Conservation (phyloP, 2,329 filamentous ascomycete species). For the Colletotrichum sp. region DNA sequence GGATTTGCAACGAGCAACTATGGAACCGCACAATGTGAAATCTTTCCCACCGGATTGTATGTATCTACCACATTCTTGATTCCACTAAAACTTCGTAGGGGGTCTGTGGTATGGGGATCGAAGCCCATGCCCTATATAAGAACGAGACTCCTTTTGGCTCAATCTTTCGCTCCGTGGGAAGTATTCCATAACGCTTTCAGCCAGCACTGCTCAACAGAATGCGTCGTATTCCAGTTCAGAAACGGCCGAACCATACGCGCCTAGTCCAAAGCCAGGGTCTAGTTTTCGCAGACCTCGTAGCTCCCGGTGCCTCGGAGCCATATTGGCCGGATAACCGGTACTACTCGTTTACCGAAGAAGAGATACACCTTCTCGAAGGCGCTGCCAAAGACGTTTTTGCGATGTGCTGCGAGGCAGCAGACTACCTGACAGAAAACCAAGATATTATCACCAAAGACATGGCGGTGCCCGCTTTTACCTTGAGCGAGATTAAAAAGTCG, state of each 20-base stretch:
- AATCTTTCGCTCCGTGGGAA: background rate
- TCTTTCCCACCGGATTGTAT: background rate
- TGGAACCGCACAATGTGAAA: background rate
- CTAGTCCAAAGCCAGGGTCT: conserved; percentile 2
- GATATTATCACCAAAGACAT: background rate
- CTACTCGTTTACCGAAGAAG: background rate
- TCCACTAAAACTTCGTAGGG: background rate
- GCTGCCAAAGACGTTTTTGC: background rate
- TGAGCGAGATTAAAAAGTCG: background rate
- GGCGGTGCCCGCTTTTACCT: background rate
- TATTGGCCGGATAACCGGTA: conserved; percentile 6
- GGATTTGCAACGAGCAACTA: background rate
- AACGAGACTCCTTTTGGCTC: background rate
- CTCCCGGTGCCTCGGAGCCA: background rate
- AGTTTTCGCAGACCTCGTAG: background rate
- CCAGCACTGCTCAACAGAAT: background rate
- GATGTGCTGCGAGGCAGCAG: conserved; percentile 2
- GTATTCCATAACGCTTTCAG: background rate
- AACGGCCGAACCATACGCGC: background rate
- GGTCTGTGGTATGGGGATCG: background rate
- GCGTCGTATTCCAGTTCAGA: background rate
- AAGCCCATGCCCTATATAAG: background rate
- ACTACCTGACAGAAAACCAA: background rate
- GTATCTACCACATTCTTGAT: background rate
- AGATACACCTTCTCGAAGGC: background rate